These are phyloP conservation scores for Zygoascus bituminiphila DNA, from an alignment of 805 yeast genomes.

Conservation along the genomic window DNA sequence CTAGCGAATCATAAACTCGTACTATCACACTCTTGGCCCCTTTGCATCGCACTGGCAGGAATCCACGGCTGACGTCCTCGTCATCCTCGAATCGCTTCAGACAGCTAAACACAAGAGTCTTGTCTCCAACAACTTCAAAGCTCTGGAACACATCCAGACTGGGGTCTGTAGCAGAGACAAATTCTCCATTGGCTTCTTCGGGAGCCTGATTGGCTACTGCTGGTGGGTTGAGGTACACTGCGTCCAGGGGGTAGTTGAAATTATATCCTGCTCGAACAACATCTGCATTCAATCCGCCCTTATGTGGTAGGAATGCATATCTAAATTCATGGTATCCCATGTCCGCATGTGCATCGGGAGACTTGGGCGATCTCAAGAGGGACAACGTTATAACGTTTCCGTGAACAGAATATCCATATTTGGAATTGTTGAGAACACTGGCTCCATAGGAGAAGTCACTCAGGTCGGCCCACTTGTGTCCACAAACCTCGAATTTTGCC, in stretches of 20 bases:
- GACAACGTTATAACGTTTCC: constrained; percentile 89
- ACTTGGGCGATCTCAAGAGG: constrained; percentile 80
- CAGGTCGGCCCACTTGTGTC: constrained; percentile 88
- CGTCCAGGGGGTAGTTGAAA: constrained; percentile 52
- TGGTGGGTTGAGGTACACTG: constrained; percentile 10
- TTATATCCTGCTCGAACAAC: constrained; percentile 71
- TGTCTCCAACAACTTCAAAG: constrained; percentile 39
- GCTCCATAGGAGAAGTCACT: constrained; percentile 86
- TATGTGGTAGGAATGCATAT: constrained; percentile 80
- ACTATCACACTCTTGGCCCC: constrained; percentile 50
- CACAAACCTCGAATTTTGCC: constrained; percentile 93
- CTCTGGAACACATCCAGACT: constrained; percentile 23
- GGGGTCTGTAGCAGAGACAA: constrained; percentile 12
- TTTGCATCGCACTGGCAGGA: constrained; percentile 36
- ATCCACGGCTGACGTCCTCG: constrained; percentile 30
- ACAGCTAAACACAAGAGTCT: constrained; percentile 59
- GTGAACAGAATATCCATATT: constrained; percentile 88
- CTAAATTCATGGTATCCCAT: constrained; percentile 81
- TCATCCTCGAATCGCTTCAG: constrained; percentile 88
- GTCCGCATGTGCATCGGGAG: constrained; percentile 92
- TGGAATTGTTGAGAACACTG: constrained; percentile 69
- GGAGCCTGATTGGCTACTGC: background rate
- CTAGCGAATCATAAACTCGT: constrained; percentile 80
- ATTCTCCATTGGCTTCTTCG: background rate
- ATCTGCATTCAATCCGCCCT: constrained; percentile 52